Evolutionary conservation across 371 early-diverging fungal species (phyloP), one percentile per base, ranked within the genome.

Genomic region (Nosema muscidifuracis): DNA sequence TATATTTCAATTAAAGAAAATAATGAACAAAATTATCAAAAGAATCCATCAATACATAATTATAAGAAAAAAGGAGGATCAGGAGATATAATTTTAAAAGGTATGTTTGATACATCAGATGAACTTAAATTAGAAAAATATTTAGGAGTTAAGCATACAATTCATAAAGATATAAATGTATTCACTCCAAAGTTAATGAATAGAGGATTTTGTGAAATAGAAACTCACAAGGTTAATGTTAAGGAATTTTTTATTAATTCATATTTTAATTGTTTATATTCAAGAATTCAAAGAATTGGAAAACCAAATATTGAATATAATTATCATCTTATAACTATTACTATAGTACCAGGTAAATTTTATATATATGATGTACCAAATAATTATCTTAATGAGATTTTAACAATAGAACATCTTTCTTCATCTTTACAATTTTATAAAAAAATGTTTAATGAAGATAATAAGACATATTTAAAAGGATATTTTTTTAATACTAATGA

Each of bases 61-160:
- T 50, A 56, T 53, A 3, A 2, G 3, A 55, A 28, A 30, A 30
- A 53, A 38, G 26, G 34, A 61, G 26, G 10, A 1, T 4, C 0
- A 16, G 50, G n/a, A 16, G 22, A 60, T 36, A 15, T 74, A 38
- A 55, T 74, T 24, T 38, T 74, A 26, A 42, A 44, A 58, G 75
- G 75, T 2, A 74, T 74, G 75, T 67, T 74, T 42, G 75, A 74
- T 60, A 42, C 74, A 28, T 61, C 57, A 7, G 75, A 74, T 55
- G 75, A 74, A 30, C 2, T 74, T 36, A 72, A 62, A 57, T 68
- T 74, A 61, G 34, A 60, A 36, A 2, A 6, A 16, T 63, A 38
- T 22, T 3, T 15, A 51, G 47, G 34, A 33, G 28, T 31, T n/a
- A 68, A 72, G 12, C 6, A 62, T 18, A 10, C 0, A 13, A 30